These are phyloP conservation scores for Globisporangium splendens DNA, from an alignment of 352 stramenopile genomes.

Conservation along the genomic window DNA sequence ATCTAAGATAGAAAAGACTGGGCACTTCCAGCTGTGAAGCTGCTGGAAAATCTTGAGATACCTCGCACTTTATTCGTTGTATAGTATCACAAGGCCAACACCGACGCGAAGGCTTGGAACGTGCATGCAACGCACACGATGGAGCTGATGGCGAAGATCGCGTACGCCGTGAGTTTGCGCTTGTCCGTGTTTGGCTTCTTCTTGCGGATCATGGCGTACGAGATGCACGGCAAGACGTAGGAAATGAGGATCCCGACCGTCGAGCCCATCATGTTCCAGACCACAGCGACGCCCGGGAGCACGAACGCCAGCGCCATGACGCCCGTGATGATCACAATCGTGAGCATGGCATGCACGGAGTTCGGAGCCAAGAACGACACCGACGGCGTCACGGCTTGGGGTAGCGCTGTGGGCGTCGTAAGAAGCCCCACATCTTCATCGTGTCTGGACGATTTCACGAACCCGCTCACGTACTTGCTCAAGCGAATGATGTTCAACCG, in stretches of 20 bases:
- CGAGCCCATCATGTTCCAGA: conserved; percentile 89
- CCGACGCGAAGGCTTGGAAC: conserved; percentile 36
- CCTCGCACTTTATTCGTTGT: too few relatives aligned
- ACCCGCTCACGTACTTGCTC: conserved; percentile 36
- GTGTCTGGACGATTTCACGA: conserved; percentile 23
- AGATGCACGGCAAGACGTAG: conserved; percentile 84
- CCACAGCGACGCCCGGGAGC: conserved; percentile 71
- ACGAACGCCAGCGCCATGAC: conserved; percentile 70
- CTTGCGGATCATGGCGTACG: conserved; percentile 79
- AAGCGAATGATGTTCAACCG: conserved; percentile 74
- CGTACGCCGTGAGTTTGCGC: conserved; percentile 70
- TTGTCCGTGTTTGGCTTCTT: conserved; percentile 64
- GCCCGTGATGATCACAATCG: conserved; percentile 57
- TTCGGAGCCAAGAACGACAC: conserved; percentile 15
- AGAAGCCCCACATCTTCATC: conserved; percentile 35
- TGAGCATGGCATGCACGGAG: conserved; percentile 59
- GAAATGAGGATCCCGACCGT: conserved; percentile 84
- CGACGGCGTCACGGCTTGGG: conserved; percentile 1
- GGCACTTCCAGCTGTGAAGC: too few relatives aligned
- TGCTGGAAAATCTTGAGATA: too few relatives aligned
- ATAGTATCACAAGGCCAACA: too few relatives aligned
- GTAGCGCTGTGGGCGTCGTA: conserved; percentile 11
- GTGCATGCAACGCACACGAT: conserved; percentile 75
- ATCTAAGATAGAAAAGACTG: too few relatives aligned
- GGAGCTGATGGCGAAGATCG: conserved; percentile 71